Conservation (phyloP, 1,284 basidiomycete species). For the Jaminaea rosea region DNA sequence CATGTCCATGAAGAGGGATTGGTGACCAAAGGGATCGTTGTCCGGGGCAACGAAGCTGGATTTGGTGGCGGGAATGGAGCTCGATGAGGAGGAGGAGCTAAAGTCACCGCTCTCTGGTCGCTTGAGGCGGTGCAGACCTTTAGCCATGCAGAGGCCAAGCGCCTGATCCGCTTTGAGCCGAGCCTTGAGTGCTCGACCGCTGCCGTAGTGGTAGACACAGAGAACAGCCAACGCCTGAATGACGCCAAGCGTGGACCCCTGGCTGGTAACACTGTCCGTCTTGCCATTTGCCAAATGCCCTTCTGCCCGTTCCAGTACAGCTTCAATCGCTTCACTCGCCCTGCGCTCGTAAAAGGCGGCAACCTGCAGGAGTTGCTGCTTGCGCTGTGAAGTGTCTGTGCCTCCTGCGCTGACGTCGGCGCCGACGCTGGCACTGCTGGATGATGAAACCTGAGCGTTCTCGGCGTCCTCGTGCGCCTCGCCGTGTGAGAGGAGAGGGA, state of each 20-base stretch:
- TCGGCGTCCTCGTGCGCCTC: constrained; percentile 17
- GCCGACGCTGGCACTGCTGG: neutral
- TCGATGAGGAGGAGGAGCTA: neutral
- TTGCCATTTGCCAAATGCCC: neutral
- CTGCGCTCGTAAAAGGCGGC: constrained; percentile 23
- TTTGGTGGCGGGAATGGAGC: neutral
- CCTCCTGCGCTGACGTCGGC: constrained; percentile 4
- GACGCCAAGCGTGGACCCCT: constrained; percentile 26
- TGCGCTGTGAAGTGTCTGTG: constrained; percentile 17
- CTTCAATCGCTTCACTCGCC: constrained; percentile 30
- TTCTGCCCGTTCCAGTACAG: constrained; percentile 19
- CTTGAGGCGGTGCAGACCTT: constrained; percentile 30
- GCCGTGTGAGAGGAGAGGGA: constrained; percentile 35
- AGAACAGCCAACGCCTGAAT: constrained; percentile 34
- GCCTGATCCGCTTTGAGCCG: constrained; percentile 40
- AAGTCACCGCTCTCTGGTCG: too few relatives aligned
- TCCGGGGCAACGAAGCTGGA: neutral
- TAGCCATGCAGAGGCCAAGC: constrained; percentile 36
- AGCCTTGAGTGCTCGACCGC: constrained; percentile 34
- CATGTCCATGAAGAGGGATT: constrained; percentile 1
- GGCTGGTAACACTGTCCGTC: constrained; percentile 15
- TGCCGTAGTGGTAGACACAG: constrained; percentile 34
- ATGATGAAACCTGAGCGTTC: neutral
- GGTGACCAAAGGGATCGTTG: neutral
- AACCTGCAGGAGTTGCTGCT: constrained; percentile 17